Evolutionary conservation across 75 land plant genomes (phyloP).

Genomic region (Sequoia sempervirens): DNA sequence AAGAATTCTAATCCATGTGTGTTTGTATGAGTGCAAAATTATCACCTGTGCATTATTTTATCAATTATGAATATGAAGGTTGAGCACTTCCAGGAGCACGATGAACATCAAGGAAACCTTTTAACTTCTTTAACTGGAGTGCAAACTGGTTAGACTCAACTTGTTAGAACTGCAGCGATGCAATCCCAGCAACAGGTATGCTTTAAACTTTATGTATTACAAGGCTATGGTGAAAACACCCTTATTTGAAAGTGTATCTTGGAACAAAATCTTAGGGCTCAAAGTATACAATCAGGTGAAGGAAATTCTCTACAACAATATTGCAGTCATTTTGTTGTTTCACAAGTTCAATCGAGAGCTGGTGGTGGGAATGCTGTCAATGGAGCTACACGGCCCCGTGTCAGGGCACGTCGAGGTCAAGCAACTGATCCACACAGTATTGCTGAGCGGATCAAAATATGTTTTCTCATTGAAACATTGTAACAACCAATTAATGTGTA

Average conservation of each 20-base stretch:
- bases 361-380: slow-evolving; percentile 11
- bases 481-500: slow-evolving; percentile 13
- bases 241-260: neutral
- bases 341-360: slow-evolving; percentile 15
- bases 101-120: too few species aligned
- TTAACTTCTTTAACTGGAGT: neutral
- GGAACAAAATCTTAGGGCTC: slow-evolving; percentile 5
- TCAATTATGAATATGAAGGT: too few species aligned
- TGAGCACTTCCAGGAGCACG: too few species aligned
- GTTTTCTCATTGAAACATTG: slow-evolving; percentile 11
- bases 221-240: neutral
- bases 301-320: slow-evolving; percentile 8
- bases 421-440: slow-evolving; percentile 69
- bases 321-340: slow-evolving; percentile 3
- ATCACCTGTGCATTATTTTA: too few species aligned
- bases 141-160: slow-evolving; percentile 3
- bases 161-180: neutral
- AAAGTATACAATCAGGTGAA: slow-evolving; percentile 12
- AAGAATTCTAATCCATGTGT: too few species aligned
- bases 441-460: slow-evolving; percentile 49
- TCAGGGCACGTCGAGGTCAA: slow-evolving; percentile 58
- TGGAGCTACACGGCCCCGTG: slow-evolving; percentile 28
- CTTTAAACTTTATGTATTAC: neutral
- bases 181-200: slow-evolving; percentile 18
- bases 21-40: too few species aligned